Conservation (phyloP, 2,329 filamentous ascomycete species). For the Didymella keratinophila region DNA sequence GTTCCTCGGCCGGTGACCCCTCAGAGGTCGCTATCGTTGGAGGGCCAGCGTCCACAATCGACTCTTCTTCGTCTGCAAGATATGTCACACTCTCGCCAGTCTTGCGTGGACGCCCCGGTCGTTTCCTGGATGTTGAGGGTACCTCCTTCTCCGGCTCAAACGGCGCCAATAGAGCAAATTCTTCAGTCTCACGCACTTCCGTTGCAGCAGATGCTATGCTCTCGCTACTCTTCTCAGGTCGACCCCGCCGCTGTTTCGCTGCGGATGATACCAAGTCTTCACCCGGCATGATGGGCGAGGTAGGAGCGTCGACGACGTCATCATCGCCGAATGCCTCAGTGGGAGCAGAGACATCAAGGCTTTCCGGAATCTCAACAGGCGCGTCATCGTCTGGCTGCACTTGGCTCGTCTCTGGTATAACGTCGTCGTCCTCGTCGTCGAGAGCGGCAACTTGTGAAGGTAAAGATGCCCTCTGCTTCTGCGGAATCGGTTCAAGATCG, state of each 20-base stretch:
- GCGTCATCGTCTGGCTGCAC: background rate
- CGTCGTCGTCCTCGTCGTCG: background rate
- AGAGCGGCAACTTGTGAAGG: background rate
- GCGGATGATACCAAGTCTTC: background rate
- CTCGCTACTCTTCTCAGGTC: background rate
- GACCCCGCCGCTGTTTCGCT: background rate
- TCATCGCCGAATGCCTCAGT: background rate
- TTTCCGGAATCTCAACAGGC: background rate
- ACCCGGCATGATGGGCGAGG: background rate
- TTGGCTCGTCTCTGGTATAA: constrained; percentile 11
- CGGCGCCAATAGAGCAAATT: background rate
- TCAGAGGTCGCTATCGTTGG: background rate
- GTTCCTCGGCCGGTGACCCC: fast-evolving
- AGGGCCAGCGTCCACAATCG: background rate
- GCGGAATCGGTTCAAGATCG: constrained; percentile 2
- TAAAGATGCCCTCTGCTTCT: constrained; percentile 9
- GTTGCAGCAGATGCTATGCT: background rate
- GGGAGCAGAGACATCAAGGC: background rate
- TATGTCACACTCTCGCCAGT: background rate
- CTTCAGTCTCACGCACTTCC: too few species aligned
- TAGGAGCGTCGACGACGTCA: background rate
- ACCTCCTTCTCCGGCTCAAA: background rate
- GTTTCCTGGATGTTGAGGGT: background rate
- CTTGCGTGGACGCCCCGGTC: constrained; percentile 1
- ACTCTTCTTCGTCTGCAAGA: background rate